Evolutionary conservation across 495 filamentous ascomycete genomes (phyloP), one percentile per base, ranked within the genome.

Genomic region (Parathielavia appendiculata): DNA sequence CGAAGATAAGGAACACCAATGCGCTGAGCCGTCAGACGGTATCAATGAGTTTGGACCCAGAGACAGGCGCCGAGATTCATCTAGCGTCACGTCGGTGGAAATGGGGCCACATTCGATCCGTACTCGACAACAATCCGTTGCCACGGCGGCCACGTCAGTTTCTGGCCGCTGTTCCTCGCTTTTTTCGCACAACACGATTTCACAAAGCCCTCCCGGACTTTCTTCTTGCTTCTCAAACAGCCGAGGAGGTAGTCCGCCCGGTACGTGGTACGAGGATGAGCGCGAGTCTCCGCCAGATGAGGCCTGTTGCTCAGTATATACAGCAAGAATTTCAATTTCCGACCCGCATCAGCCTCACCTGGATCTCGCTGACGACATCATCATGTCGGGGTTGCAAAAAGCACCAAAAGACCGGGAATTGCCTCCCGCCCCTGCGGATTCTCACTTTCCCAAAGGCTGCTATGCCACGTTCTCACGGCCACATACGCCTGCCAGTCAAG

Each of bases 201-300:
- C 66, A 34, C 62, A 63, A 4, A 56, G 62, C 20, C 56, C 55
- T 1, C 56, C 54, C 10, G 32, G 47, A 0, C 61, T 65, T 7
- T 56, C 56, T 17, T 51, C 54, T 11, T 46, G 41, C 13, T 40
- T 52, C 44, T 22, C 51, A 17, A 51, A 51, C 22, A 1, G 26
- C 6, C 26, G 30, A 48, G 64, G 43, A 55, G n/a, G 30, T 22
- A 58, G 56, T 51, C 32, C 36, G 10, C 52, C 65, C 11, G 56
- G 66, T 36, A 71, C 63, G 19, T 76, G 73, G 73, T 70, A 66
- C 35, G 70, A 74, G 40, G 62, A 61, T 20, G 70, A 75, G 9
- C 51, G 32, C n/a, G 68, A 69, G 12, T 44, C 41, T 34, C 26
- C 43, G 8, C 32, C 32, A 11, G 35, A 59, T n/a, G 41, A 38